Evolutionary conservation across 768 basidiomycete genomes (phyloP).

Genomic region (Serpula lacrymans): DNA sequence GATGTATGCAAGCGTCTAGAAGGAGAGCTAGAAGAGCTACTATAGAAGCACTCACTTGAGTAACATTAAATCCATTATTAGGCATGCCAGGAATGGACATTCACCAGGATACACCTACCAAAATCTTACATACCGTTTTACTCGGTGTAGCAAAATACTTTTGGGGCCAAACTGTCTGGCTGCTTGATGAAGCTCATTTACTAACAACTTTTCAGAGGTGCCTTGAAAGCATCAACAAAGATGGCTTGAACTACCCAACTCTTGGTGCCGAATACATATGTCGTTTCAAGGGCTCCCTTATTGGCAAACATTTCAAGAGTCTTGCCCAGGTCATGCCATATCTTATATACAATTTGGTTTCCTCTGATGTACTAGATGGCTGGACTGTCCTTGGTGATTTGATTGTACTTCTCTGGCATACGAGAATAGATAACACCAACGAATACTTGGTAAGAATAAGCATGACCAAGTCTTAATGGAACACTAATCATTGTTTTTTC

Average conservation of each 20-base stretch:
- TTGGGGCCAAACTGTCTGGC: constrained; percentile 19
- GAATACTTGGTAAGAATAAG: constrained; percentile 28
- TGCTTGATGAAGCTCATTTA: constrained; percentile 20
- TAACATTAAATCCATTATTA: constrained; percentile 5
- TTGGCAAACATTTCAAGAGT: constrained; percentile 31
- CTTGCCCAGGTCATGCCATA: constrained; percentile 28
- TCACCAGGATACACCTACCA: constrained; percentile 28
- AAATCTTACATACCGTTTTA: constrained; percentile 32
- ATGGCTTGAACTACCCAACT: constrained; percentile 22
- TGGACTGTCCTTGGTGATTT: constrained; percentile 34
- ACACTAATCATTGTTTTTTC: too few species aligned
- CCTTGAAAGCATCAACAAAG: constrained; percentile 17
- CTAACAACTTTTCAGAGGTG: constrained; percentile 18
- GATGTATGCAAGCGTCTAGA: neutral
- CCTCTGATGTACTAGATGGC: constrained; percentile 16
- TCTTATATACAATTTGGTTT: constrained; percentile 28
- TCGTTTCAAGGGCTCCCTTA: constrained; percentile 24
- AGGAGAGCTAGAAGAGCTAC: constrained; percentile 1
- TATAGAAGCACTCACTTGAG: neutral
- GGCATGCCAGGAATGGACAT: constrained; percentile 23
- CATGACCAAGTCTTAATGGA: too few species aligned
- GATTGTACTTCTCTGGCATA: constrained; percentile 38
- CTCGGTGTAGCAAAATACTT: constrained; percentile 34
- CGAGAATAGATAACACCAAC: constrained; percentile 33
- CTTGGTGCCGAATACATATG: constrained; percentile 30